Evolutionary conservation across 257 asterid species (phyloP), one percentile per base, ranked within the genome.

Genomic region (Primulina eburnea): DNA sequence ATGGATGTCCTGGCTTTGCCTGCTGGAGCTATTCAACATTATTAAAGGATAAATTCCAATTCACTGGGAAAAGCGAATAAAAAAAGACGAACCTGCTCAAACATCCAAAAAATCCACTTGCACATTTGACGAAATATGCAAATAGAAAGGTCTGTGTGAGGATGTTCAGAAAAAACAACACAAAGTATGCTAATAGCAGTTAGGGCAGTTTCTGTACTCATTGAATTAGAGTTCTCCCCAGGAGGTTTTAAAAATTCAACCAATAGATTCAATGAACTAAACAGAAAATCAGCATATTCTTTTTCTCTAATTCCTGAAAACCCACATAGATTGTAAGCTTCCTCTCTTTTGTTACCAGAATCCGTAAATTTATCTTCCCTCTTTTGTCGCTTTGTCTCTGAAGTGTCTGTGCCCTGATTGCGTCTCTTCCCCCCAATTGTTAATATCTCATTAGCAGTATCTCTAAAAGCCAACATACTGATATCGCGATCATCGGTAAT

Each of bases 21-120:
- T 89, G 96, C 84, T 74, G 69, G 53, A 67, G 47, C 35, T 68
- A 64, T 77, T 67, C 64, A 60, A 75, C 74, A 69, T 76, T 75
- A 78, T 7, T 29, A 50, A 76, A 63, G 5, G 58, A 47, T 71
- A 47, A 4, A 66, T 47, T 47, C 38, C 29, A 78, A 57, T 56
- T 72, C 33, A 62, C 33, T 76, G 71, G 71, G 68, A 70, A 73
- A 60, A 60, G 12, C 53, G 62, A 67, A 78, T 20, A 20, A 1
- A 62, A 37, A 59, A 71, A 71, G 64, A 30, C 80, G 71, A 77
- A 90, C 99, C 97, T 90, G 95, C 79, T 83, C 90, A 75, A 60
- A 70, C 75, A 93, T 76, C 99, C 99, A 93, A 70, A 78, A 82
- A 61, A 89, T 81, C 99, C 99, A 93, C 75, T 79, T 77, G 70